Percentiles rank a stretch among this genome's conserved stretches.
These are phyloP conservation scores for Blastobotrys indianensis DNA, from an alignment of 1,139 yeast species.

Conservation along the genomic window DNA sequence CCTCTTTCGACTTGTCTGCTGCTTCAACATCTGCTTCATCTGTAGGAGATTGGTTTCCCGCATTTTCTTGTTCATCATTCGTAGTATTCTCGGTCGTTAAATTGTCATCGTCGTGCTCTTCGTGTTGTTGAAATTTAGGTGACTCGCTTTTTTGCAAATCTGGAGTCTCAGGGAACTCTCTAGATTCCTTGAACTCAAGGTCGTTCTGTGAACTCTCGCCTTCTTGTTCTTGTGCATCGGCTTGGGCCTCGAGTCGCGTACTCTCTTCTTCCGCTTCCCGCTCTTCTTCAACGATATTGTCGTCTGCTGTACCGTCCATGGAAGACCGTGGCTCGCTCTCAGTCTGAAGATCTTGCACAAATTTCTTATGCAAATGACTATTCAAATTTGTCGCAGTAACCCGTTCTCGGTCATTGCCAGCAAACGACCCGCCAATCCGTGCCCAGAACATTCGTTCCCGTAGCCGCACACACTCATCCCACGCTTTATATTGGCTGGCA, in stretches of 20 bases:
- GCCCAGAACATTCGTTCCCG: slow-evolving; percentile 73
- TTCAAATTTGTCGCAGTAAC: too few species aligned
- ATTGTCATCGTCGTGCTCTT: too few species aligned
- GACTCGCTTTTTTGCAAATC: too few species aligned
- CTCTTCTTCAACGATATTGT: neutral
- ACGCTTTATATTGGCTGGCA: slow-evolving; percentile 50
- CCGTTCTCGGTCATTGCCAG: slow-evolving; percentile 4
- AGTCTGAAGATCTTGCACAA: neutral
- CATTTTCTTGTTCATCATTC: too few species aligned
- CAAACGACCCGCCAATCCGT: slow-evolving; percentile 52
- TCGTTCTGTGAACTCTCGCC: neutral
- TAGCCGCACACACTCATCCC: slow-evolving; percentile 53
- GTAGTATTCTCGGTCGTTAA: too few species aligned
- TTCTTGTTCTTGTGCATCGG: neutral
- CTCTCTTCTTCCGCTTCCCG: neutral
- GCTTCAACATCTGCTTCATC: too few species aligned
- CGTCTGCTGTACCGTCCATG: neutral
- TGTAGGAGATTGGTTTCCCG: too few species aligned
- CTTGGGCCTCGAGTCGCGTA: neutral
- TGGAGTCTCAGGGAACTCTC: too few species aligned
- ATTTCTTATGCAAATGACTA: too few species aligned
- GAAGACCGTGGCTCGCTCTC: neutral
- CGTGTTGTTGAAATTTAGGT: too few species aligned
- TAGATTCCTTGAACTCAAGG: too few species aligned
- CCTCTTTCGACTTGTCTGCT: too few species aligned